Percentiles rank a stretch among this genome's conserved stretches.
Evolutionary conservation across 306 rosid species (phyloP).

Genomic region (Sesbania bispinosa): DNA sequence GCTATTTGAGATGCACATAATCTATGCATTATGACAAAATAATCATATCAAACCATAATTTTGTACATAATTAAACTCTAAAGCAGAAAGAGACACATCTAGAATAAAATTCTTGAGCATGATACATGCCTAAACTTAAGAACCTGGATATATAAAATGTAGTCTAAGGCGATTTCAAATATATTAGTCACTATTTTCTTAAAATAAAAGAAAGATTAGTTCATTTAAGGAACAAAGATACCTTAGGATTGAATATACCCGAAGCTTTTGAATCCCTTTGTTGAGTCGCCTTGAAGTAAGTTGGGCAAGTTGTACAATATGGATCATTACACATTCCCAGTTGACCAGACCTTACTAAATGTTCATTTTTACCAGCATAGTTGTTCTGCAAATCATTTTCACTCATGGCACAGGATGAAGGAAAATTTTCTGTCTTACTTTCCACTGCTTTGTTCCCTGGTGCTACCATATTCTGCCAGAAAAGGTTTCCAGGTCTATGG

Average conservation of each 20-base stretch:
- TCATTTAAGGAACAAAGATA: slow-evolving; percentile 29
- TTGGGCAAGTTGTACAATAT: slow-evolving; percentile 84
- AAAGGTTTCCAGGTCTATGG: slow-evolving; percentile 35
- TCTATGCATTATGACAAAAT: background rate
- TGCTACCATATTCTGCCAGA: slow-evolving; percentile 21
- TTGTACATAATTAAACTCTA: background rate
- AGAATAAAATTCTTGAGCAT: slow-evolving; percentile 2
- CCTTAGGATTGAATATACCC: slow-evolving; percentile 55
- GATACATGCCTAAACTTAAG: background rate
- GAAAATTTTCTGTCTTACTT: slow-evolving; percentile 39
- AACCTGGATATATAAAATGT: background rate
- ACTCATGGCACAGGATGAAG: slow-evolving; percentile 25
- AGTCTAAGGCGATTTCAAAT: too few species aligned
- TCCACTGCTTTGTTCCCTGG: slow-evolving; percentile 35
- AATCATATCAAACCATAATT: background rate
- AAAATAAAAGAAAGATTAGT: background rate
- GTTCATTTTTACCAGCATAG: slow-evolving; percentile 56
- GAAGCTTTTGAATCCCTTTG: slow-evolving; percentile 39
- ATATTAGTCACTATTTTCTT: background rate
- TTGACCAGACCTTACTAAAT: slow-evolving; percentile 78
- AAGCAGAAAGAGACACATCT: background rate
- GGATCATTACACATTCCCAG: slow-evolving; percentile 93
- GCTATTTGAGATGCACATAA: background rate
- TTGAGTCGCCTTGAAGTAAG: slow-evolving; percentile 50
- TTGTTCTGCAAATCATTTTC: slow-evolving; percentile 41